phyloP scores from a whole-genome alignment of 495 filamentous ascomycete genomes.

The Ramalina intermedia region DNA sequence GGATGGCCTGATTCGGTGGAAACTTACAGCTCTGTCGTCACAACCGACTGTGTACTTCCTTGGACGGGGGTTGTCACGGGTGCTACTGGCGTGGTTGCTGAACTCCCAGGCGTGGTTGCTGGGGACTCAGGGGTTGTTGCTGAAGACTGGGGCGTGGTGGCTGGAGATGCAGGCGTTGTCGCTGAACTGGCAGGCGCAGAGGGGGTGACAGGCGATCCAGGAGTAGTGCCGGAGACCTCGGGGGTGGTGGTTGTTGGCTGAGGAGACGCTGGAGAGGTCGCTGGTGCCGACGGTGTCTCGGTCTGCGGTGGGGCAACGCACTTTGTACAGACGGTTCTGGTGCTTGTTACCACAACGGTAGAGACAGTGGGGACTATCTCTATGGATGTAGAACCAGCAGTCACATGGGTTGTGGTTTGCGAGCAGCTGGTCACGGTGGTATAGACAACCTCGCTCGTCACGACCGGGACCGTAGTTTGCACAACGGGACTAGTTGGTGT shows the following conservation, averaged over 20 bases:
- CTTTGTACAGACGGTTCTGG: constrained; percentile 25
- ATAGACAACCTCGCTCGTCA: constrained; percentile 16
- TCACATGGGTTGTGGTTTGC: constrained; percentile 20
- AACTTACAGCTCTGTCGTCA: constrained; percentile 17
- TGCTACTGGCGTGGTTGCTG: constrained; percentile 7
- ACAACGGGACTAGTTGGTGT: constrained; percentile 3
- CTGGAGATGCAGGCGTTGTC: background rate
- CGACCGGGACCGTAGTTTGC: constrained; percentile 8
- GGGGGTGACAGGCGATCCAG: constrained; percentile 6
- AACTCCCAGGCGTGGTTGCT: background rate
- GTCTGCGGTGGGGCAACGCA: constrained; percentile 16
- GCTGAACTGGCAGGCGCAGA: background rate
- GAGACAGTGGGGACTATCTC: constrained; percentile 17
- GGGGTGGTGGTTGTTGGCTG: background rate
- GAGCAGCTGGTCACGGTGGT: constrained; percentile 28
- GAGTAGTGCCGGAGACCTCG: background rate
- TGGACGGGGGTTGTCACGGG: constrained; percentile 6
- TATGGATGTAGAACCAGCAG: constrained; percentile 19
- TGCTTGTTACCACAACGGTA: constrained; percentile 24
- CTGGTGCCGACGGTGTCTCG: background rate
- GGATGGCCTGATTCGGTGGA: background rate
- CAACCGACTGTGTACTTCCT: constrained; percentile 15
- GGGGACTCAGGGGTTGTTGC: constrained; percentile 7
- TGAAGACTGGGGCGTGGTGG: too few species aligned
- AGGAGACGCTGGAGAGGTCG: constrained; percentile 5